phyloP scores from a whole-genome alignment of 2,329 filamentous ascomycete genomes.

The Trichoderma endophyticum region DNA sequence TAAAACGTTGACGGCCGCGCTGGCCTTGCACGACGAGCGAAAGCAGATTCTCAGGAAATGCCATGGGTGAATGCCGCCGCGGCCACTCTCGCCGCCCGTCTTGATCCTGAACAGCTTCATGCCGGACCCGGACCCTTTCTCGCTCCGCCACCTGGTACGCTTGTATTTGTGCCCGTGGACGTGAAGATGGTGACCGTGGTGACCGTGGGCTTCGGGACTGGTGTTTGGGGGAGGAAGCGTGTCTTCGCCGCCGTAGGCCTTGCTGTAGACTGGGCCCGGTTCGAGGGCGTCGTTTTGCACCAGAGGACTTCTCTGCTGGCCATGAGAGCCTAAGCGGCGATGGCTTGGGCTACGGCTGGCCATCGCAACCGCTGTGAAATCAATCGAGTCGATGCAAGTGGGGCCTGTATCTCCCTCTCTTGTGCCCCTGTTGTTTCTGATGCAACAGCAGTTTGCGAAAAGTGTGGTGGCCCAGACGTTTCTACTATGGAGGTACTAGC shows the following conservation, averaged over 20 bases:
- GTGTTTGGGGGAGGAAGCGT: neutral
- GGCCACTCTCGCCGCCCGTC: slow-evolving; percentile 42
- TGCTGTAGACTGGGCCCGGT: neutral
- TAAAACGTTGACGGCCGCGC: slow-evolving; percentile 45
- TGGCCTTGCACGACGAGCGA: slow-evolving; percentile 42
- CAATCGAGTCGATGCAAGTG: slow-evolving; percentile 1
- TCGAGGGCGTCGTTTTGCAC: neutral
- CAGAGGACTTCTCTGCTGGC: neutral
- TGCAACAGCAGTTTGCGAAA: neutral
- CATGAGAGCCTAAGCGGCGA: neutral
- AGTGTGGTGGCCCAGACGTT: neutral
- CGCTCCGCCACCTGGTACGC: neutral
- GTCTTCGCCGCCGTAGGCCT: neutral
- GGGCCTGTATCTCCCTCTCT: neutral
- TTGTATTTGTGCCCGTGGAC: neutral
- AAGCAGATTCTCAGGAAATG: slow-evolving; percentile 44
- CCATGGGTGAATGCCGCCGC: slow-evolving; percentile 41
- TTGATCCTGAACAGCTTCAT: slow-evolving; percentile 22
- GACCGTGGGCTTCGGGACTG: neutral
- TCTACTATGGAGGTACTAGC: neutral
- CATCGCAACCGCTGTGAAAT: neutral
- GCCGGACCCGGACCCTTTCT: neutral
- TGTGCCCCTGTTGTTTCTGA: neutral
- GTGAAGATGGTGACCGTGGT: neutral
- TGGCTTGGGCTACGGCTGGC: neutral